phyloP scores from a whole-genome alignment of 495 filamentous ascomycete species.

The Aspergillus sparsus region DNA sequence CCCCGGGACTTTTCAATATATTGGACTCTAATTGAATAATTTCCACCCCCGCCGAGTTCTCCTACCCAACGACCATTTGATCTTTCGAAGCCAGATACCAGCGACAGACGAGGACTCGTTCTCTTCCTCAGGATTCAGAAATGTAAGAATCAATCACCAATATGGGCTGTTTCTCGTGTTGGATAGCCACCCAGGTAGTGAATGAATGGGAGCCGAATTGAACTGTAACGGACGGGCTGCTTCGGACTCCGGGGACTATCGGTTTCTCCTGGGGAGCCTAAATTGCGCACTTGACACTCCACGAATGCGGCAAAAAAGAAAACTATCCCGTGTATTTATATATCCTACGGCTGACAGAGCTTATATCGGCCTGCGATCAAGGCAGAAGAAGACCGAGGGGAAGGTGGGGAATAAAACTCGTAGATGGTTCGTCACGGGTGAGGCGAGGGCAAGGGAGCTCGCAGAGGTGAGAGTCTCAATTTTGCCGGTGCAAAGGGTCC shows the following conservation, averaged over 20 bases:
- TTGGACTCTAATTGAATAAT: not conserved
- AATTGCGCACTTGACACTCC: not conserved
- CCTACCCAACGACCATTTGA: not conserved
- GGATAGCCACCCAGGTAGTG: not conserved
- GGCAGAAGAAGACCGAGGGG: not conserved
- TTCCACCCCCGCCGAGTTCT: slow-evolving; percentile 1
- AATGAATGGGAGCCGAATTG: not conserved
- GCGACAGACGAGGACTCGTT: not conserved
- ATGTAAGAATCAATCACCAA: not conserved
- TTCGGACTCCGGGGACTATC: not conserved
- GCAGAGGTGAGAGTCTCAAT: slow-evolving; percentile 23
- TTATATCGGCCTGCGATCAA: not conserved
- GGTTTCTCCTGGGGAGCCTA: no score
- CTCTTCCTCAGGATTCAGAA: not conserved
- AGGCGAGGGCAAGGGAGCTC: slow-evolving; percentile 25
- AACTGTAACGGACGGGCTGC: not conserved
- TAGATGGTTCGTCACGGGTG: slow-evolving; percentile 20
- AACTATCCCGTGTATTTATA: not conserved
- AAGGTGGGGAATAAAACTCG: slow-evolving; percentile 7
- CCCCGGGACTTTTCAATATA: not conserved
- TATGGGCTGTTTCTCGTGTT: not conserved
- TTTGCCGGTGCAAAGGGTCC: slow-evolving; percentile 23
- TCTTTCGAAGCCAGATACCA: not conserved
- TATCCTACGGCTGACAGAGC: not conserved
- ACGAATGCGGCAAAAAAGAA: slow-evolving; percentile 5